Conservation (phyloP, 345 rosid species). For the Lumnitzera littorea region DNA sequence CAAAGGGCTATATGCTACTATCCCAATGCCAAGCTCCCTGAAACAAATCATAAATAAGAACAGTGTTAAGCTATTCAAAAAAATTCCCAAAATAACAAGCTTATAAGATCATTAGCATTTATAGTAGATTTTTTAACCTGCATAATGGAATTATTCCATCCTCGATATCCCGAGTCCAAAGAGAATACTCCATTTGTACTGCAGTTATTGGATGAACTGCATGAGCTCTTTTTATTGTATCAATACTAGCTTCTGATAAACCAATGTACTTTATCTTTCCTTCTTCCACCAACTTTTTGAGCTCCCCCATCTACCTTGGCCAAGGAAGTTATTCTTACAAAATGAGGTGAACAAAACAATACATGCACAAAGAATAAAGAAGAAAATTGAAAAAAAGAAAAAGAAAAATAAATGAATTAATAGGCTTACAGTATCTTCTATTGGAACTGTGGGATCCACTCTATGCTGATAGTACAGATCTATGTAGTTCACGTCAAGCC, state of each 20-base stretch:
- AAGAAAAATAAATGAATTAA: no score
- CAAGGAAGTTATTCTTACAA: background rate
- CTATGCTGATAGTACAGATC: conserved; percentile 55
- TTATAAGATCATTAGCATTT: no score
- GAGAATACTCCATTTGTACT: conserved; percentile 34
- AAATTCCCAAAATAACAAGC: no score
- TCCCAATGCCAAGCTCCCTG: conserved; percentile 36
- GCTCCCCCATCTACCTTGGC: conserved; percentile 25
- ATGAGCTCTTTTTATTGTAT: conserved; percentile 37
- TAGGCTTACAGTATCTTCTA: conserved; percentile 40
- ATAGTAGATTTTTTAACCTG: conserved; percentile 10
- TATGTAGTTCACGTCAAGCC: conserved; percentile 41
- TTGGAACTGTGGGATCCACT: conserved; percentile 42
- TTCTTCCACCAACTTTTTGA: conserved; percentile 36
- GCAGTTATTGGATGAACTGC: conserved; percentile 33
- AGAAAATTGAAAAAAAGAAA: background rate
- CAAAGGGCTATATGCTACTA: conserved; percentile 29
- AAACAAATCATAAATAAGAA: background rate
- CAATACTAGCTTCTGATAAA: conserved; percentile 27
- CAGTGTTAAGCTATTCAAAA: no score
- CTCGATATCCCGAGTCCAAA: conserved; percentile 32
- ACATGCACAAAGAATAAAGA: no score
- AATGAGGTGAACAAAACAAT: no score
- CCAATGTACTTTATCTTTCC: conserved; percentile 36
- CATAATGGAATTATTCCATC: conserved; percentile 31